Base-by-base conservation (phyloP, 257 asterid genomes). In the Nicotiana tomentosiformis region DNA sequence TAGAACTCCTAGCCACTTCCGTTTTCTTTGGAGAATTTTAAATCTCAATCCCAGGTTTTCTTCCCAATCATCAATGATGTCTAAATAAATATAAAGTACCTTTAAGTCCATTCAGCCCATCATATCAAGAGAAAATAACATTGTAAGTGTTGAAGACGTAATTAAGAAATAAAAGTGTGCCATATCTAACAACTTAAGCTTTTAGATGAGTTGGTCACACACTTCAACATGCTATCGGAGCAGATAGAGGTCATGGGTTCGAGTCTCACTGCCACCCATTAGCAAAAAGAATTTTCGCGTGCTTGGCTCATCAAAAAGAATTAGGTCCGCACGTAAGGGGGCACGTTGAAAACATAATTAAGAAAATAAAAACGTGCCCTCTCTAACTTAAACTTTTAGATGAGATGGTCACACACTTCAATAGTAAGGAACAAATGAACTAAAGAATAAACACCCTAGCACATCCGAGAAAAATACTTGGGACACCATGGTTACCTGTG, bases 401-500 rank as follows among this genome's bases (percentile, higher is more conserved):
- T 72, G 79, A 72, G 79, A 46, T 72, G 14, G 61, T 14, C 39
- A 72, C 23, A 23, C 61, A 72, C 58, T 46, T 46, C 79, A 23
- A 32, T 37, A 46, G 0, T 46, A 20, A 51, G 46, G 43, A 76
- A 76, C 64, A 76, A 51, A 76, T 76, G 62, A 49, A 76, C n/a
- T 74, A 26, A 51, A 29, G 46, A 51, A 76, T 51, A 37, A 76
- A 76, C 53, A 20, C 26, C 39, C 17, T 15, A 49, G 10, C 58
- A 76, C 35, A 76, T 76, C 43, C 12, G 26, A 26, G 43, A 51
- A 76, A 49, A 51, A 74, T 14, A 72, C 39, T 72, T 29, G 29
- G 64, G 46, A 76, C 26, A 4, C 26, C 64, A 8, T 15, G 51
- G 77, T 81, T 81, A 93, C 99, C 99, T 93, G 98, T 12, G 93